phyloP scores from a whole-genome alignment of 805 yeast genomes.

The Scheffersomyces amazonensis region DNA sequence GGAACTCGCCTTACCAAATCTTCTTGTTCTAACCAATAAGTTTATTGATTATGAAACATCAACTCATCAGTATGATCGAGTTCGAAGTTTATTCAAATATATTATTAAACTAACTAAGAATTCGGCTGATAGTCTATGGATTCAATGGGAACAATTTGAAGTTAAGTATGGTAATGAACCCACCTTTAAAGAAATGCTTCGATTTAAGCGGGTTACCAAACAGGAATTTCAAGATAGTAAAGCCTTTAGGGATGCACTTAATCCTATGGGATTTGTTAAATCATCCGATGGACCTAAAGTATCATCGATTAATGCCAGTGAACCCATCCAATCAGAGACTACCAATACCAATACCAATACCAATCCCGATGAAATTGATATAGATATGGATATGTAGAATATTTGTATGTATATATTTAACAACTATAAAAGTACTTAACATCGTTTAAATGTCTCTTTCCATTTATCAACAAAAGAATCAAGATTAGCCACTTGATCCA shows the following conservation, averaged over 20 bases:
- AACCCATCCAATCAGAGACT: slow-evolving; percentile 3
- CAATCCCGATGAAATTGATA: slow-evolving; percentile 62
- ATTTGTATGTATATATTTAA: neutral
- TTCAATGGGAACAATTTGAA: slow-evolving; percentile 73
- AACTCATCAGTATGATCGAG: slow-evolving; percentile 54
- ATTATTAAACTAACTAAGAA: slow-evolving; percentile 19
- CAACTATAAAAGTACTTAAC: slow-evolving; percentile 9
- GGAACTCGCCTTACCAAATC: slow-evolving; percentile 39
- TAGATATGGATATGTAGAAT: slow-evolving; percentile 42
- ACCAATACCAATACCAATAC: neutral
- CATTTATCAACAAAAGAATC: slow-evolving; percentile 38
- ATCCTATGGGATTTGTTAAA: slow-evolving; percentile 50
- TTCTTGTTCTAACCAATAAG: slow-evolving; percentile 43
- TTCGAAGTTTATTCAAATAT: slow-evolving; percentile 56
- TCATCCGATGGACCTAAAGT: slow-evolving; percentile 15
- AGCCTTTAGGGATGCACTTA: slow-evolving; percentile 13
- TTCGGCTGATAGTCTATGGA: slow-evolving; percentile 43
- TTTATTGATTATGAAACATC: slow-evolving; percentile 59
- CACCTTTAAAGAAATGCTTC: slow-evolving; percentile 71
- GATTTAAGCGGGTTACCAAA: slow-evolving; percentile 47
- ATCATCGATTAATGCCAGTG: slow-evolving; percentile 1
- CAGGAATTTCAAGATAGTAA: slow-evolving; percentile 15
- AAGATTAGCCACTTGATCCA: slow-evolving; percentile 30
- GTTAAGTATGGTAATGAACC: slow-evolving; percentile 65
- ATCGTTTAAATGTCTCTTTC: slow-evolving; percentile 24